phyloP scores from a whole-genome alignment of 2,329 filamentous ascomycete species.

The Ceratocystis cubensis region DNA sequence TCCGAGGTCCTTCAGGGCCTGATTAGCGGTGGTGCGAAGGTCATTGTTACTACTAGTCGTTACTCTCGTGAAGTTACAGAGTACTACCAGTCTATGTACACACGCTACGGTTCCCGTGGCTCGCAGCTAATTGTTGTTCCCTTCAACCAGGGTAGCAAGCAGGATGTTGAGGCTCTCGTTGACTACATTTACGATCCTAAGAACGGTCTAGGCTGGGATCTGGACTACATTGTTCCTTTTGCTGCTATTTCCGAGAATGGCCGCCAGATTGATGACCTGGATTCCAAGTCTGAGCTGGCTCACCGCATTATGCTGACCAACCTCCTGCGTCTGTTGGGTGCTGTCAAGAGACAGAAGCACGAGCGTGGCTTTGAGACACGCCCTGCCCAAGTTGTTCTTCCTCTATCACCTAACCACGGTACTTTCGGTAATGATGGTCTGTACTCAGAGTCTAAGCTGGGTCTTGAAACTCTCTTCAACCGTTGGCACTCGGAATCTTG shows the following conservation, averaged over 20 bases:
- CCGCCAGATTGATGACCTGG: slow-evolving; percentile 89
- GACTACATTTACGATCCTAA: slow-evolving; percentile 96
- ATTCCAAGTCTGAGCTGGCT: slow-evolving; percentile 94
- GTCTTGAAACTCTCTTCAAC: slow-evolving; percentile 94
- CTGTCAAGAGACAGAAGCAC: slow-evolving; percentile 81
- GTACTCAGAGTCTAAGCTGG: slow-evolving; percentile 96
- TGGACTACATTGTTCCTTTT: slow-evolving; percentile 92
- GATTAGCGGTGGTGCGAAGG: slow-evolving; percentile 92
- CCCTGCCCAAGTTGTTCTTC: slow-evolving; percentile 89
- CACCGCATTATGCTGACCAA: slow-evolving; percentile 99
- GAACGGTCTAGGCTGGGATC: slow-evolving; percentile 93
- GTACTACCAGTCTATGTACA: slow-evolving; percentile 99
- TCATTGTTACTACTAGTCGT: slow-evolving; percentile 88
- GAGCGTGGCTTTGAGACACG: slow-evolving; percentile 83
- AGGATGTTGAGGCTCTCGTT: slow-evolving; percentile 86
- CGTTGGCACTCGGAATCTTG: slow-evolving; percentile 96
- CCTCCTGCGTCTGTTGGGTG: slow-evolving; percentile 77
- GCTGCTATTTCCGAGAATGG: slow-evolving; percentile 96
- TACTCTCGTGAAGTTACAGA: slow-evolving; percentile 97
- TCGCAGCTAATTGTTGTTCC: slow-evolving; percentile 96
- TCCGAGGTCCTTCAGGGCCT: slow-evolving; percentile 92
- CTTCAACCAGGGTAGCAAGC: slow-evolving; percentile 98
- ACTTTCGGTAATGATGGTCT: slow-evolving; percentile 97
- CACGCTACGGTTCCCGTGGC: slow-evolving; percentile 80
- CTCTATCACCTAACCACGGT: slow-evolving; percentile 93